A percentile compares a stretch with the other conserved stretches of the same genome.
phyloP scores from a whole-genome alignment of 106 monocot species.

The Dendrobium chrysotoxum region DNA sequence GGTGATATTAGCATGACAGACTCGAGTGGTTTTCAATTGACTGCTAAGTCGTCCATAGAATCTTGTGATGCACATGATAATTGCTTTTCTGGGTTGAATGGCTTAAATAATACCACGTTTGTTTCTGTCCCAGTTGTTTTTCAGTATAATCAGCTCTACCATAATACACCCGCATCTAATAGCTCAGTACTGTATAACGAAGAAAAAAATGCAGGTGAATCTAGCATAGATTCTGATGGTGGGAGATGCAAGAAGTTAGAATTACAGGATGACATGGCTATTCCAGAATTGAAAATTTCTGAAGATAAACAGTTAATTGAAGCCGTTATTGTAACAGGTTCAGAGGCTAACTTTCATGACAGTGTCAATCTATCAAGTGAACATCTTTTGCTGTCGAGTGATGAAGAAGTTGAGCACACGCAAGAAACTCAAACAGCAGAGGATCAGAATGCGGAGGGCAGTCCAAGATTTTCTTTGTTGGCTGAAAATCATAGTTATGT shows the following conservation, averaged over 20 bases:
- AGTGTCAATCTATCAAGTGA: neutral
- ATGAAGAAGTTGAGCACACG: neutral
- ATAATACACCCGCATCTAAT: neutral
- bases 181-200: neutral
- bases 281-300: no score
- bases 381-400: neutral
- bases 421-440: neutral
- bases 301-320: no score
- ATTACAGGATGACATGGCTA: no score
- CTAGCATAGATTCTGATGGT: neutral
- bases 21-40: neutral
- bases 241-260: no score
- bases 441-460: neutral
- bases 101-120: neutral
- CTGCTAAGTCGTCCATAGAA: neutral
- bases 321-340: no score
- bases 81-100: neutral
- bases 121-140: neutral
- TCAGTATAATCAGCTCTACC: neutral
- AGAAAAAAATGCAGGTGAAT: neutral
- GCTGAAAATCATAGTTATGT: neutral
- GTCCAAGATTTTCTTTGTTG: neutral
- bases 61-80: no score
- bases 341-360: neutral
- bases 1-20: neutral